These are phyloP conservation scores for Xylariomycetidae sp. DNA, from an alignment of 2,329 filamentous ascomycete species.

Conservation along the genomic window DNA sequence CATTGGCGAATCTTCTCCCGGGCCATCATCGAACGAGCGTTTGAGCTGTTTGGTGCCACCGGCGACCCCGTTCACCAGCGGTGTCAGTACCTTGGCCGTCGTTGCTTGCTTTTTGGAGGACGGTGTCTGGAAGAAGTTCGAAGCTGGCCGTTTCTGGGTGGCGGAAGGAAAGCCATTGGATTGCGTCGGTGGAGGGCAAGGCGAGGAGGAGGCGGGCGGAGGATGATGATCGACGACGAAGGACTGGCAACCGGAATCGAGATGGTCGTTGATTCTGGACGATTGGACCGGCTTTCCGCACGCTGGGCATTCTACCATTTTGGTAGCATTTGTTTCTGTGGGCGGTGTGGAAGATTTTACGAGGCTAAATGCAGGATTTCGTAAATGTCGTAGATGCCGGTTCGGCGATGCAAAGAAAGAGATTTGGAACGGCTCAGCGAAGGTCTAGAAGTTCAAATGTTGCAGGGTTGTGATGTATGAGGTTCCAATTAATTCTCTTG, in stretches of 20 bases:
- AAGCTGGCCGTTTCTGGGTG: slow-evolving; percentile 50
- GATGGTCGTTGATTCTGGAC: slow-evolving; percentile 79
- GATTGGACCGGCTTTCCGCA: slow-evolving; percentile 70
- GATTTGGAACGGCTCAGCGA: no score
- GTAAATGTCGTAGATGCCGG: no score
- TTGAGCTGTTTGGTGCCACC: slow-evolving; percentile 35
- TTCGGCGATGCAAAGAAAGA: no score
- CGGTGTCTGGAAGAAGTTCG: slow-evolving; percentile 59
- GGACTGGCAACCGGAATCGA: slow-evolving; percentile 75
- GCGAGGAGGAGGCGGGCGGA: slow-evolving; percentile 28
- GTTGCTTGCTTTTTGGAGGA: slow-evolving; percentile 49
- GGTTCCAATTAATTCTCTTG: no score
- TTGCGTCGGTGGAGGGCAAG: slow-evolving; percentile 30
- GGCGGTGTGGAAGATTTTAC: no score
- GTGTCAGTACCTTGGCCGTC: slow-evolving; percentile 26
- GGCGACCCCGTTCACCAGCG: slow-evolving; percentile 28
- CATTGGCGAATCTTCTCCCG: slow-evolving; percentile 26
- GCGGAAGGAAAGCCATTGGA: slow-evolving; percentile 30
- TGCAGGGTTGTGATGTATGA: no score
- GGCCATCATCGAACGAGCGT: slow-evolving; percentile 51
- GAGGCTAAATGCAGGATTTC: no score
- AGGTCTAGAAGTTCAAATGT: no score
- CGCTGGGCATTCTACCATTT: slow-evolving; percentile 71
- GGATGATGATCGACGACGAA: slow-evolving; percentile 59
- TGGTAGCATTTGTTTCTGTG: no score